Conservation (phyloP, 768 basidiomycete genomes). For the Leccinum boreale region DNA sequence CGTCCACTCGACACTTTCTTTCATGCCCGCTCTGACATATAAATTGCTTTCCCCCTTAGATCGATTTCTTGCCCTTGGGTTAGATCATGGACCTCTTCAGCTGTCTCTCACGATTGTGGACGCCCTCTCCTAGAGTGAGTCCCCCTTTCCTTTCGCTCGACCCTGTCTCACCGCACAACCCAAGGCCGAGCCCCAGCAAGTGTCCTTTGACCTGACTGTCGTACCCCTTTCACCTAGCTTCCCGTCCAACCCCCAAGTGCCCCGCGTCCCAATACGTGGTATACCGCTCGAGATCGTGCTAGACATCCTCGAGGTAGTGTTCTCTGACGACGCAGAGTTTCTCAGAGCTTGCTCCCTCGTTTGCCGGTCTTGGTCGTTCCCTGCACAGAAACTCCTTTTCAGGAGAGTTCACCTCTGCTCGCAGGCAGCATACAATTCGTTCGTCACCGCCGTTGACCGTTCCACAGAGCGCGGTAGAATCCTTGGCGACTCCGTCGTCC, state of each 20-base stretch:
- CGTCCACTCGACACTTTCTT: not conserved
- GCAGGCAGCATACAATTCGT: slow-evolving; percentile 51
- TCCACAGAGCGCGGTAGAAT: slow-evolving; percentile 45
- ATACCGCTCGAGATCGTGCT: slow-evolving; percentile 66
- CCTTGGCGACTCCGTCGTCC: slow-evolving; percentile 51
- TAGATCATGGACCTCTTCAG: slow-evolving; percentile 25
- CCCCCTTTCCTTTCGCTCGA: not conserved
- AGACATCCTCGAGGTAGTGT: slow-evolving; percentile 58
- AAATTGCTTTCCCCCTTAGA: not conserved
- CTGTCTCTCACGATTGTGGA: slow-evolving; percentile 16
- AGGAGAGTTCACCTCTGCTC: slow-evolving; percentile 51
- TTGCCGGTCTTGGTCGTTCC: slow-evolving; percentile 62
- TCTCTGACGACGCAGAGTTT: slow-evolving; percentile 39
- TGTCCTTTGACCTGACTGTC: slow-evolving; percentile 39
- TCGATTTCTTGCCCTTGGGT: slow-evolving; percentile 9
- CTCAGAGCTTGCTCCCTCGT: slow-evolving; percentile 59
- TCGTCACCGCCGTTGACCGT: slow-evolving; percentile 49
- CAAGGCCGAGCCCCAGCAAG: slow-evolving; percentile 34
- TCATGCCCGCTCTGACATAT: not conserved
- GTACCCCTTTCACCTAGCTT: slow-evolving; percentile 21
- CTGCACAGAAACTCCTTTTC: slow-evolving; percentile 65
- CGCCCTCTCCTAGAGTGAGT: slow-evolving; percentile 27
- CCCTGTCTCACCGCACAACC: slow-evolving; percentile 6
- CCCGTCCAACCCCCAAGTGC: slow-evolving; percentile 12
- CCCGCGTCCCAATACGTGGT: slow-evolving; percentile 24